Evolutionary conservation across 495 filamentous ascomycete species (phyloP).

Genomic region (Rostrohypoxylon terebratum): DNA sequence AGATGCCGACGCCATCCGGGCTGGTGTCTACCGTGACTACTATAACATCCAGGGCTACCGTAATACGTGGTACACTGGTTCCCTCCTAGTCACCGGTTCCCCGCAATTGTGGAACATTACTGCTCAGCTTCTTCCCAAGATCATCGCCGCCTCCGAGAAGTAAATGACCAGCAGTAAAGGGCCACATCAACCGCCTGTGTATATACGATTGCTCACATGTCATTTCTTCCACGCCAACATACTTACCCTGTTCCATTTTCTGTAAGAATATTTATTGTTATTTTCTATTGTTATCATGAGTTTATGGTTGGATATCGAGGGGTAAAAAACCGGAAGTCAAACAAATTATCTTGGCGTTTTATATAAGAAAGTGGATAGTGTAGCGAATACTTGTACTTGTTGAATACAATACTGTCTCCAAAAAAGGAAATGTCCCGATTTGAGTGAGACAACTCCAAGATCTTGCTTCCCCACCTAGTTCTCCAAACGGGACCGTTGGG

Average conservation of each 20-base stretch:
- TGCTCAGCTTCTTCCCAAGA: constrained; percentile 35
- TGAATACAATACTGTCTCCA: constrained; percentile 12
- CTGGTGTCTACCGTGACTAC: constrained; percentile 63
- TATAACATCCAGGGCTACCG: constrained; percentile 62
- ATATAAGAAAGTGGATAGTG: not conserved
- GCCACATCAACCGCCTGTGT: no score
- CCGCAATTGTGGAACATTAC: constrained; percentile 56
- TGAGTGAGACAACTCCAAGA: not conserved
- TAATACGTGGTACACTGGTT: constrained; percentile 65
- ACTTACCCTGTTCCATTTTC: not conserved
- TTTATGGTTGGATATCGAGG: not conserved
- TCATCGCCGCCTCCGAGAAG: constrained; percentile 36
- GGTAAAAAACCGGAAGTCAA: not conserved
- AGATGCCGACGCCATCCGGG: constrained; percentile 44
- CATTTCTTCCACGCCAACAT: not conserved
- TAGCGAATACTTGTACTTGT: not conserved
- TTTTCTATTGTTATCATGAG: not conserved
- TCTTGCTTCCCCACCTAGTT: not conserved
- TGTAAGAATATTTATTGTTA: not conserved
- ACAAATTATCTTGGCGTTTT: constrained; percentile 8
- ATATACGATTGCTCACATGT: not conserved
- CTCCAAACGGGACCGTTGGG: not conserved
- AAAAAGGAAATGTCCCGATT: not conserved
- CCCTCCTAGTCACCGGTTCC: constrained; percentile 51
- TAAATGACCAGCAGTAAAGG: not conserved